Base-by-base conservation (phyloP, 257 asterid species). In the Voacanga thouarsii region DNA sequence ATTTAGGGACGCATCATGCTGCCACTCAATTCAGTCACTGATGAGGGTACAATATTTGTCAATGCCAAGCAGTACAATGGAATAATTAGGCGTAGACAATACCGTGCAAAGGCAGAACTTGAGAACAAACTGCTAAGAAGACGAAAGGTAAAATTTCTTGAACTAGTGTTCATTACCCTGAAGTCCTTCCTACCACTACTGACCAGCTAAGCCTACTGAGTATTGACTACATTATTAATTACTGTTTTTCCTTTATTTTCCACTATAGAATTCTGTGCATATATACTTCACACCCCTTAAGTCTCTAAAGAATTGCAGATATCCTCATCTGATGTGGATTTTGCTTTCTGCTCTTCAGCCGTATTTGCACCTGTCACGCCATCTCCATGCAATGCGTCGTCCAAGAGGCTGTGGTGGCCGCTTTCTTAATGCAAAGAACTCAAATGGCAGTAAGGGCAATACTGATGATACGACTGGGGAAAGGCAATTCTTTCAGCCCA, bases 341-440 rank as follows among this genome's bases (percentile, higher is more conserved):
- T 59, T 64, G 69, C 77, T n/a, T 75, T 47, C 8, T 79, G 44
- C 59, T 45, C 73, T 30, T 5, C 90, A 91, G 98, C 96, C 98
- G 14, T 93, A 81, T 80, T 72, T 88, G 89, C 98, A 91, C 85
- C 83, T 80, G 23, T 93, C 98, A n/a, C 97, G 98, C 64, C 98
- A 93, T 83, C 98, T 93, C 79, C 98, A 93, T 53, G 98, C 98
- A 30, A 80, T 83, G 96, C 92, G 98, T 44, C 90, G 98, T 8
- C 96, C 96, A 11, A 85, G 98, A 80, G 98, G 98, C 72, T 87
- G 83, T 44, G 97, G 98, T 0, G 98, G 98, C 18, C 94, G 98
- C 55, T 93, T 93, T 83, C 94, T 93, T 74, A 93, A 93, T 86
- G 88, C 92, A 8, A 91, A 84, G 80, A 71, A 74, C 10, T 4